These are phyloP conservation scores for Sclerotinia sclerotiorum DNA, from an alignment of 2,329 filamentous ascomycete genomes.

Conservation along the genomic window DNA sequence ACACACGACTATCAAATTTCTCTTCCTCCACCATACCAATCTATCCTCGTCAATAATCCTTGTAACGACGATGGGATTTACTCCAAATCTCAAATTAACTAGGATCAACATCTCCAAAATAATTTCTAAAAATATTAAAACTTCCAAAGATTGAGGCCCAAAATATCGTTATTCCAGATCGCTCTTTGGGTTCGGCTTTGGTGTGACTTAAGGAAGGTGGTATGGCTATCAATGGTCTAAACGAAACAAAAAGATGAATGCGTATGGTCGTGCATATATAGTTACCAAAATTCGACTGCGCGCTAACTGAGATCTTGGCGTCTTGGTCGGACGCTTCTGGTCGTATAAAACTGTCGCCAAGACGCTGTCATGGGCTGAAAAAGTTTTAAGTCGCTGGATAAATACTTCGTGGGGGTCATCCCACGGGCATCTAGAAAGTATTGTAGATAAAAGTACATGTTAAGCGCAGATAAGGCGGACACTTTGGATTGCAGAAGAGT, in stretches of 20 bases:
- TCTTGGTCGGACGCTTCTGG: not conserved
- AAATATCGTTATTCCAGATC: not conserved
- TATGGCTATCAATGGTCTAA: not conserved
- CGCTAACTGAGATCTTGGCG: constrained; percentile 9
- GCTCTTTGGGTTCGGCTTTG: constrained; percentile 1
- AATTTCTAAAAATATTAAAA: not conserved
- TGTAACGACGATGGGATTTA: constrained; percentile 45
- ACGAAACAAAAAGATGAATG: constrained; percentile 21
- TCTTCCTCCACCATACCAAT: constrained; percentile 44
- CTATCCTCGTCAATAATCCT: constrained; percentile 44
- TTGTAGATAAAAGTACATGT: not conserved
- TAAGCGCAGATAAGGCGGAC: not conserved
- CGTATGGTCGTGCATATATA: constrained; percentile 18
- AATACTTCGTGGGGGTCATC: constrained; percentile 20
- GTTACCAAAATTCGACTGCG: not conserved
- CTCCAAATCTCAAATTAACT: constrained; percentile 13
- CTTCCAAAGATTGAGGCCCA: not conserved
- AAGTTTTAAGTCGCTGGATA: constrained; percentile 8
- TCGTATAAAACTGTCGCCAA: constrained; percentile 10
- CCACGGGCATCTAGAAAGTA: not conserved
- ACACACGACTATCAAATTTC: constrained; percentile 43
- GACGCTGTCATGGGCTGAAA: not conserved
- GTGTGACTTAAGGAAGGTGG: constrained; percentile 18
- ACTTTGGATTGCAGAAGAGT: not conserved
- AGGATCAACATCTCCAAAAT: not conserved